Base-by-base conservation (phyloP, 495 filamentous ascomycete species). In the Trichoderma parareesei region DNA sequence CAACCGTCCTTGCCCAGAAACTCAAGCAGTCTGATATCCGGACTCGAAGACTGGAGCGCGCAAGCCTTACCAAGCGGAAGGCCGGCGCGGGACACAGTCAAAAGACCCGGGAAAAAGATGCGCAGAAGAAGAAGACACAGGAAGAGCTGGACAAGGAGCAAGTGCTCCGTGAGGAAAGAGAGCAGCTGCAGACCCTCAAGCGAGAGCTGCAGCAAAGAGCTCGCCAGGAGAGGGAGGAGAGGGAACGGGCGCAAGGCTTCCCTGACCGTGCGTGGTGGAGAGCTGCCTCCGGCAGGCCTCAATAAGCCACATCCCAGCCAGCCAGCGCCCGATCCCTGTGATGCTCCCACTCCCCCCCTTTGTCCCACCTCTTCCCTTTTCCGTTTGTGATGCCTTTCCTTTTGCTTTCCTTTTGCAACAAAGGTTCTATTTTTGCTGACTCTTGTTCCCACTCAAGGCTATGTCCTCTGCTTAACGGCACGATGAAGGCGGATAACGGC, bases 141-240 rank as follows among this genome's bases (percentile, higher is more conserved):
- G 41, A 43, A 37, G 41, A 61, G 60, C 60, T 37, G 6, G 41
- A 61, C 11, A 61, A n/a, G n/a, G 60, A 43, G 37, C 38, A 43
- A 61, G 35, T 95, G 98, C 71, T 98, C 97, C 82, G 95, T 94
- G 76, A 96, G 92, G 20, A 96, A 96, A 79, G 93, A 95, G 81
- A 97, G 92, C 89, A 92, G 79, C 74, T 78, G 70, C 66, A 69
- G 67, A 33, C 41, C 49, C 62, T 74, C 67, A 57, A 64, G 63
- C 63, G 63, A 49, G 63, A 64, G n/a, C 49, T 38, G 37, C 33
- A 59, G 13, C 13, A 59, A 14, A 37, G 41, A n/a, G 38, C 33
- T 10, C 63, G 63, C 2, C 35, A 43, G 33, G 48, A 64, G 49
- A 5, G 63, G 20, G 37, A 40, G 42, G 60, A 61, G 38, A 16